Base-by-base conservation (phyloP, 2,329 filamentous ascomycete species). In the Xylariaceae sp. region DNA sequence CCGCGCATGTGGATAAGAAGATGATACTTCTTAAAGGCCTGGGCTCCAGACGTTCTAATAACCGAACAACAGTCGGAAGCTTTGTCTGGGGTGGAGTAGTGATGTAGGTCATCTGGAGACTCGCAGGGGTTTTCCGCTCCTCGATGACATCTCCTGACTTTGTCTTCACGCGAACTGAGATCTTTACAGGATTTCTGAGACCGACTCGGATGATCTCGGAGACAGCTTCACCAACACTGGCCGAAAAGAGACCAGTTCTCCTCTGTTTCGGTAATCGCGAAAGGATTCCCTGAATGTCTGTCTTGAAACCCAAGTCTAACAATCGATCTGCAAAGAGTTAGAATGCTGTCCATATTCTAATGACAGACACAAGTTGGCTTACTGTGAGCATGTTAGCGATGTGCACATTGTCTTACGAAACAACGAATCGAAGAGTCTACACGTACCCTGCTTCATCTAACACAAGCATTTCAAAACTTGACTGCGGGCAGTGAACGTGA, bases 221-320 rank as follows among this genome's bases (percentile, higher is more conserved):
- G 0, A 99, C 90, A 1, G 94, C 94, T 71, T 97, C 94, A 67
- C 89, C 94, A n/a, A 99, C 89, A 68, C 89, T 95, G 10, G 94
- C 94, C 70, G 91, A 96, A 75, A 97, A 99, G 0, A 99, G 78
- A 0, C 94, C 94, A 0, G 94, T 99, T 53, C 94, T 83, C 55
- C 94, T 82, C 73, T 99, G 94, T 71, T 99, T 99, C 0, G 94
- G 94, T 4, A 99, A 77, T 13, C 89, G 83, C 0, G 85, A 84
- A 18, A 99, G 77, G 47, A 97, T 96, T 57, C 86, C 89, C 66
- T 94, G 90, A 34, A 99, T 75, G 66, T 96, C 92, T 58, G 90
- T 87, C 73, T 95, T 94, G 75, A 99, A 97, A 4, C 95, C 94
- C 18, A 97, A 81, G 74, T 99, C 94, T 9, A 99, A 80, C 30